A percentile compares a stretch with the other conserved stretches of the same genome.
These are phyloP conservation scores for Venturia pyrina DNA, from an alignment of 2,329 filamentous ascomycete genomes.

Conservation along the genomic window DNA sequence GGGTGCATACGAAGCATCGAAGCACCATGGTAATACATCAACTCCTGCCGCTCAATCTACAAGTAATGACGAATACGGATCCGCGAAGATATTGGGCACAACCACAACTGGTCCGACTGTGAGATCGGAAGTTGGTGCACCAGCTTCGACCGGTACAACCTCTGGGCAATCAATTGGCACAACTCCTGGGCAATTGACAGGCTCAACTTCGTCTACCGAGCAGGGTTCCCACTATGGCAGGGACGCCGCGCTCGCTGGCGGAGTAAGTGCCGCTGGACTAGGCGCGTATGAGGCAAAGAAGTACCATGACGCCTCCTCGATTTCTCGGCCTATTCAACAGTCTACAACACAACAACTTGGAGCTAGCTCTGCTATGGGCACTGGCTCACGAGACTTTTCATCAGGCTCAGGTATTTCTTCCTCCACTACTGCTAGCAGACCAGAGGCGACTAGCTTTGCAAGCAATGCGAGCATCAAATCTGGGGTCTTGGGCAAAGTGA, in stretches of 20 bases:
- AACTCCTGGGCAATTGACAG: not conserved
- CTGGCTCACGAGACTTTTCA: not conserved
- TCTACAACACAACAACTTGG: not conserved
- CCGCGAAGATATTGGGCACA: slow-evolving; percentile 4
- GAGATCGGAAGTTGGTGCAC: not conserved
- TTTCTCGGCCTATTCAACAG: not conserved
- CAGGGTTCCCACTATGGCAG: not conserved
- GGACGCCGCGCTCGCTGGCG: not conserved
- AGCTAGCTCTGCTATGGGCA: not conserved
- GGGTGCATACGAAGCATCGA: not conserved
- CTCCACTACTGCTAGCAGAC: not conserved
- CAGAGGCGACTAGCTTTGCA: not conserved
- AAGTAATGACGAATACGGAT: not conserved
- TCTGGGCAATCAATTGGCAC: not conserved
- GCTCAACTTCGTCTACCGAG: not conserved
- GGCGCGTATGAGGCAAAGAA: slow-evolving; percentile 1
- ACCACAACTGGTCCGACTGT: not conserved
- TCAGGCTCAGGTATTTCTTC: slow-evolving; percentile 6
- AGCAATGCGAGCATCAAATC: slow-evolving; percentile 10
- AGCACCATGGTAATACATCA: not conserved
- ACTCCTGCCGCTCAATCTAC: not conserved
- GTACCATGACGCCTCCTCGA: not conserved
- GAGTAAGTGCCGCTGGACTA: not conserved
- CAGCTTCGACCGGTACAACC: not conserved
- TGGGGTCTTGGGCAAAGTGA: slow-evolving; percentile 3